A percentile compares a stretch with the other conserved stretches of the same genome.
Evolutionary conservation across 345 rosid species (phyloP).

Genomic region (Camelina sativa): DNA sequence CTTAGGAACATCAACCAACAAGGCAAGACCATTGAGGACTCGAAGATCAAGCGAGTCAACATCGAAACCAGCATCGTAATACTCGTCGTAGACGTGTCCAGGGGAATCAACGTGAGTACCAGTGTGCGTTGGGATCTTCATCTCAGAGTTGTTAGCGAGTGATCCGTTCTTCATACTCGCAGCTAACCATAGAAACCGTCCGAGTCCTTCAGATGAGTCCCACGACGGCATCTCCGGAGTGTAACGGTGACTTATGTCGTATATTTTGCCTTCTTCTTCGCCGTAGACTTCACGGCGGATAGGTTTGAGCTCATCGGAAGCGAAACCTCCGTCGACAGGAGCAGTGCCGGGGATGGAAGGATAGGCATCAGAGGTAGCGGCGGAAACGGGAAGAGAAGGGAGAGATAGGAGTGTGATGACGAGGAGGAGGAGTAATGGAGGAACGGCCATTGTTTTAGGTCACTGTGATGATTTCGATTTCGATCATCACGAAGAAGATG

Average conservation of each 20-base stretch:
- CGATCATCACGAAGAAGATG: conserved; percentile 13
- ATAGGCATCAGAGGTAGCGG: conserved; percentile 39
- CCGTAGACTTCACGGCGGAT: conserved; percentile 79
- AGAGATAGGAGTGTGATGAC: conserved; percentile 28
- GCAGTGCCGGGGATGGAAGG: conserved; percentile 47
- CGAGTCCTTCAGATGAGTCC: conserved; percentile 54
- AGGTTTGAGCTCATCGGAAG: conserved; percentile 47
- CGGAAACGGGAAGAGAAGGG: conserved; percentile 22
- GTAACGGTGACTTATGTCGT: conserved; percentile 77
- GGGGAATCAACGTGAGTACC: conserved; percentile 97
- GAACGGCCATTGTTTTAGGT: conserved; percentile 30
- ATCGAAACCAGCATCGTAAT: conserved; percentile 86
- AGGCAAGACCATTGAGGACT: conserved; percentile 67
- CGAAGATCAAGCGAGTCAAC: conserved; percentile 84
- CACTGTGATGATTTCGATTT: conserved; percentile 8
- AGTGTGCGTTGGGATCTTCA: conserved; percentile 78
- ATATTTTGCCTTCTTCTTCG: conserved; percentile 54
- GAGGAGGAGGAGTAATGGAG: conserved; percentile 34
- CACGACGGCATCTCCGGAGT: conserved; percentile 63
- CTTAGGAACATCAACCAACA: conserved; percentile 64
- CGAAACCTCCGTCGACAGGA: conserved; percentile 29
- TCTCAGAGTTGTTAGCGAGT: conserved; percentile 65
- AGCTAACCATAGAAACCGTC: conserved; percentile 69
- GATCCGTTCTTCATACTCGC: conserved; percentile 89
- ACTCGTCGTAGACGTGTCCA: conserved; percentile 74